phyloP scores from a whole-genome alignment of 139 green algal genomes.

The Zygnema circumcarinatum region DNA sequence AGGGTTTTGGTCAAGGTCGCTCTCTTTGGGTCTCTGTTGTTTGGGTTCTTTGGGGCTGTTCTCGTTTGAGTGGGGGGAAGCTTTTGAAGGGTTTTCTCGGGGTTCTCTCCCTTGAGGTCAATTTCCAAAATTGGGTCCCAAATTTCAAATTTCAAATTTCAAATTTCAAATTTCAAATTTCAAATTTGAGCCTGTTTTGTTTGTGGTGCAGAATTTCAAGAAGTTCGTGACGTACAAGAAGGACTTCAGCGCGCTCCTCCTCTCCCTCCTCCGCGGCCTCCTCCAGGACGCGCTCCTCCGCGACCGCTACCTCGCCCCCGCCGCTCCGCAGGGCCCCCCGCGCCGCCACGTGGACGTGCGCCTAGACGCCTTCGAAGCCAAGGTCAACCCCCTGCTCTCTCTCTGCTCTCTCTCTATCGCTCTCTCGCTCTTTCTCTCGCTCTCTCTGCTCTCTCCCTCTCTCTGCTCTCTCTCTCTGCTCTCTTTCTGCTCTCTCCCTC shows the following conservation, averaged over 20 bases:
- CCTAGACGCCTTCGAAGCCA: slow-evolving; percentile 76
- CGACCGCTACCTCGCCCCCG: slow-evolving; percentile 47
- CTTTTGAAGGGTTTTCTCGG: too few relatives aligned
- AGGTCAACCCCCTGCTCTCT: slow-evolving; percentile 43
- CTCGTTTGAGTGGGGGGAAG: too few relatives aligned
- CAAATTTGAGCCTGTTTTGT: too few relatives aligned
- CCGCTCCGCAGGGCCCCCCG: slow-evolving; percentile 41
- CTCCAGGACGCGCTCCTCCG: slow-evolving; percentile 67
- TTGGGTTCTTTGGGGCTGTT: too few relatives aligned
- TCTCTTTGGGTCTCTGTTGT: too few relatives aligned
- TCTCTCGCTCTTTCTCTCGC: neutral
- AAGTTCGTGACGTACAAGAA: slow-evolving; percentile 65
- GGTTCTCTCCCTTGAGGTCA: too few relatives aligned
- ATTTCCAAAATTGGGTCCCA: too few relatives aligned
- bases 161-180: too few relatives aligned
- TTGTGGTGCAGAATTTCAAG: slow-evolving; percentile 80
- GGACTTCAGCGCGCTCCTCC: slow-evolving; percentile 71
- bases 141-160: too few relatives aligned
- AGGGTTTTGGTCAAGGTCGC: too few relatives aligned
- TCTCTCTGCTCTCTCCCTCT: neutral
- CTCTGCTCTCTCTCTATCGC: neutral
- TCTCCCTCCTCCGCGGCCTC: slow-evolving; percentile 73
- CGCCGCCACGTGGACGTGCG: slow-evolving; percentile 57
- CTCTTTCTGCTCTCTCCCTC: slow-evolving; percentile 15
- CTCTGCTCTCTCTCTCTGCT: neutral